Evolutionary conservation across 2,329 filamentous ascomycete species (phyloP), one percentile per base, ranked within the genome.

Genomic region (Beauveria asiatica): DNA sequence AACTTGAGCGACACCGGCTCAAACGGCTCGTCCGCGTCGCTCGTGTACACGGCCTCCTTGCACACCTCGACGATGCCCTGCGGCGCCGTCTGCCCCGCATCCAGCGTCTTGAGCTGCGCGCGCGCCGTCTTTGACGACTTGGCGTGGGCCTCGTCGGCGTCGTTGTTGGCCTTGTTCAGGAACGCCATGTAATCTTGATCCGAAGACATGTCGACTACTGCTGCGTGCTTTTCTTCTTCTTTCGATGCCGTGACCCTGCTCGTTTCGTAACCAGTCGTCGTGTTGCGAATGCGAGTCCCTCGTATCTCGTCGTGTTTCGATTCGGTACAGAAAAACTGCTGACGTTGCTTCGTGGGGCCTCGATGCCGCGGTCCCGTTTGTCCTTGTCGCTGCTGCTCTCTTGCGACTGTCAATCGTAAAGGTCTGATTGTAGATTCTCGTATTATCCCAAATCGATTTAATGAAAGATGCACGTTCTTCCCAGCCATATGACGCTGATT

Each of bases 111-210:
- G 68, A 84, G 79, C 57, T 74, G 72, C n/a, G 63, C 46, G 67
- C 61, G 63, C 63, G 64, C 65, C 46, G 64, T 59, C 55, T 63
- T 70, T 62, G 60, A 67, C 1, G 72, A 55, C 46, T 71, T 69
- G 7, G 71, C 70, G 44, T 72, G 69, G 64, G 86, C 85, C 62
- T 84, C 81, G 70, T 84, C 86, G 19, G 88, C 86, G 70, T 92
- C 87, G 68, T 85, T 78, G 76, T 96, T 96, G 58, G 91, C 90
- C 77, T 94, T 94, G 71, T 94, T 82, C 61, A 97, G 80, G 71
- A 97, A 96, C 62, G 87, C 79, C 74, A 86, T 83, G 78, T 96
- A 97, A 63, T 89, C 88, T 63, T 89, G 85, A 79, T 96, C 91
- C 58, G 85, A 87, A 8, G 85, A 83, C 87, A 90, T 90, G 17